A percentile compares a stretch with the other conserved stretches of the same genome.
Evolutionary conservation across 116 monocot genomes (phyloP).

Genomic region (Trichopus zeylanicus): DNA sequence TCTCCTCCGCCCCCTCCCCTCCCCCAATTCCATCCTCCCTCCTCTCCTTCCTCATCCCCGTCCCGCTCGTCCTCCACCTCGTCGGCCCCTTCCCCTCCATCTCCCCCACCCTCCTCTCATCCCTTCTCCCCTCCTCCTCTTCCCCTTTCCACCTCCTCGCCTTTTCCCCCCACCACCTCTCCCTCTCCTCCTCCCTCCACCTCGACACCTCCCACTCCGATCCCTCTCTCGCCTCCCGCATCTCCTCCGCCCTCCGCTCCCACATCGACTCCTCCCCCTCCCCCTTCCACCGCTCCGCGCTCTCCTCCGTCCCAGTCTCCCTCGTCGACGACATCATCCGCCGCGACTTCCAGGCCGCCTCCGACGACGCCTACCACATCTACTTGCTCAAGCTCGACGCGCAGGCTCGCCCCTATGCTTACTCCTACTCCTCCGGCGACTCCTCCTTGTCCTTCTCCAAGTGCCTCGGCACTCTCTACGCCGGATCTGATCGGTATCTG

Average conservation of each 20-base stretch:
- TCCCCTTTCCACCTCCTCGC: slow-evolving; percentile 37
- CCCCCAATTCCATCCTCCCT: slow-evolving; percentile 26
- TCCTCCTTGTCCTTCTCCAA: slow-evolving; percentile 45
- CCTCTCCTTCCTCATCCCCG: slow-evolving; percentile 35
- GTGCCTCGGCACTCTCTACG: slow-evolving; percentile 62
- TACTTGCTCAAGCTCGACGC: slow-evolving; percentile 55
- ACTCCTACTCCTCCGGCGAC: slow-evolving; percentile 27
- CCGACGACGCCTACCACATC: slow-evolving; percentile 48
- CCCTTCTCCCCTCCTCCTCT: slow-evolving; percentile 44
- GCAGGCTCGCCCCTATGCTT: slow-evolving; percentile 56
- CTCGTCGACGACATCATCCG: slow-evolving; percentile 48
- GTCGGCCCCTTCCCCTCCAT: slow-evolving; percentile 56
- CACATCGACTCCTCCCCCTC: slow-evolving; percentile 44
- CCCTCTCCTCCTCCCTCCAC: slow-evolving; percentile 40
- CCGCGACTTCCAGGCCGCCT: slow-evolving; percentile 27
- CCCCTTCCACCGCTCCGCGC: slow-evolving; percentile 39
- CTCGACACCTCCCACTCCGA: slow-evolving; percentile 37
- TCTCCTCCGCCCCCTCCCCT: slow-evolving; percentile 3
- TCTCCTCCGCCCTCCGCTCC: slow-evolving; percentile 38
- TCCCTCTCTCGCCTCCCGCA: slow-evolving; percentile 17
- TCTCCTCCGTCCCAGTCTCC: slow-evolving; percentile 57
- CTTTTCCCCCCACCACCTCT: slow-evolving; percentile 31
- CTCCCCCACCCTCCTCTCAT: slow-evolving; percentile 30
- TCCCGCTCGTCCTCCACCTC: slow-evolving; percentile 71
- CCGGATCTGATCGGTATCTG: slow-evolving; percentile 53